Evolutionary conservation across 768 basidiomycete species (phyloP).

Genomic region (Suillus subaureus): DNA sequence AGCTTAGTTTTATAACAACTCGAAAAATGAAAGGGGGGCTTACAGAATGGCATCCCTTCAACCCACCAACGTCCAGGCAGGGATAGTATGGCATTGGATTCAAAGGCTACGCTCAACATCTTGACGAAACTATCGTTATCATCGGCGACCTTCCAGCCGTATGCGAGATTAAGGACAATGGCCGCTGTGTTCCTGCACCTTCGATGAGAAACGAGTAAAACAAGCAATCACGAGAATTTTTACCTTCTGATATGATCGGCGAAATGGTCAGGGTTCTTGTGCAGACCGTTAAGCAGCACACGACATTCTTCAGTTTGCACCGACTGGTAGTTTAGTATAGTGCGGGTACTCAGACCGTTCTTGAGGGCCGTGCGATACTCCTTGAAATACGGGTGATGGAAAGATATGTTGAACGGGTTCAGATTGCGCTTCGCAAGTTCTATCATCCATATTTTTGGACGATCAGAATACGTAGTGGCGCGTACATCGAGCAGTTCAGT

Average conservation of each 20-base stretch:
- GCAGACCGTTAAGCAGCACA: not conserved
- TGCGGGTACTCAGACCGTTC: not conserved
- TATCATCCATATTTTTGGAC: not conserved
- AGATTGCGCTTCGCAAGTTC: not conserved
- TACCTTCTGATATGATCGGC: not conserved
- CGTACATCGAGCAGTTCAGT: not conserved
- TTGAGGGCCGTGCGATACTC: not conserved
- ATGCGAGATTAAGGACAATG: not conserved
- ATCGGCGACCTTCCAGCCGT: not conserved
- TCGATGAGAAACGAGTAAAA: not conserved
- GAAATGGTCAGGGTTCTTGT: not conserved
- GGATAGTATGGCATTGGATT: not conserved
- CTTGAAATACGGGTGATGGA: constrained; percentile 2
- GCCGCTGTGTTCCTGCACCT: not conserved
- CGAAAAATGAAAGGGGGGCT: not conserved
- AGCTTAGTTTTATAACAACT: not conserved
- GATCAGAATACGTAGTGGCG: not conserved
- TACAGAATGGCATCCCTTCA: not conserved
- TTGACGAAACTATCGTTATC: not conserved
- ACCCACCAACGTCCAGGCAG: constrained; percentile 1
- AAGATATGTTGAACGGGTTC: not conserved
- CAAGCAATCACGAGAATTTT: not conserved
- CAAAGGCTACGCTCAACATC: not conserved
- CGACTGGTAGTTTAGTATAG: not conserved
- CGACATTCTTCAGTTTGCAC: constrained; percentile 1